phyloP scores from a whole-genome alignment of 2,329 filamentous ascomycete genomes.

The Gliomastix tumulicola region DNA sequence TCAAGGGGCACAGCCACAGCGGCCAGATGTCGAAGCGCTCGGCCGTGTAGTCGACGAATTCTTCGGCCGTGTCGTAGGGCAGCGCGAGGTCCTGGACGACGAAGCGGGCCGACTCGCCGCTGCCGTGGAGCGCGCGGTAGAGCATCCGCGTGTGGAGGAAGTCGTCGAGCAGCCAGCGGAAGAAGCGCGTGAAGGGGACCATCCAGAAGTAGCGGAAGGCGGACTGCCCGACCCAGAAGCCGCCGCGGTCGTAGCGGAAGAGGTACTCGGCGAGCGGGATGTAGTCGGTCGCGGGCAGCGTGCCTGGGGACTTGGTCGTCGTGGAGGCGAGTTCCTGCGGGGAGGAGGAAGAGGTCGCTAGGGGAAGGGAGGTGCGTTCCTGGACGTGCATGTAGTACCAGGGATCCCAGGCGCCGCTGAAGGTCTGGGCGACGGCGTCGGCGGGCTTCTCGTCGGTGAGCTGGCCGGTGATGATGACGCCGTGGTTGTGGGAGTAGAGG shows the following conservation, averaged over 20 bases:
- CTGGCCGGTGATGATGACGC: conserved; percentile 59
- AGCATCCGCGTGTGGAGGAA: conserved; percentile 69
- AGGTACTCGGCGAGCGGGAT: conserved; percentile 67
- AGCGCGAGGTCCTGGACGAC: conserved; percentile 62
- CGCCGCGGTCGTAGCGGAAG: conserved; percentile 69
- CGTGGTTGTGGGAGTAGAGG: conserved; percentile 52
- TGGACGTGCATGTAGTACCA: conserved; percentile 73
- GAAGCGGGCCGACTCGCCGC: conserved; percentile 56
- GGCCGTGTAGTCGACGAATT: conserved; percentile 49
- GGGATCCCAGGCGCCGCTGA: conserved; percentile 54
- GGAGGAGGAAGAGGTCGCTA: conserved; percentile 4
- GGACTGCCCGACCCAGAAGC: conserved; percentile 64
- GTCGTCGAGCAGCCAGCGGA: conserved; percentile 63
- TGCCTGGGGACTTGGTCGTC: no score
- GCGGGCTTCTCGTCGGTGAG: conserved; percentile 46
- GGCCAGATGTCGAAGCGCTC: conserved; percentile 48
- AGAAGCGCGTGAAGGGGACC: conserved; percentile 58
- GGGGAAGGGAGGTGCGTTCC: conserved; percentile 21
- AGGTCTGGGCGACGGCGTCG: conserved; percentile 39
- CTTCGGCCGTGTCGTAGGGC: conserved; percentile 42
- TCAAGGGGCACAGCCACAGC: conserved; percentile 52
- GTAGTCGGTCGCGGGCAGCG: conserved; percentile 40
- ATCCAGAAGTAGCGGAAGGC: conserved; percentile 61
- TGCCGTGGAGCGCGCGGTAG: conserved; percentile 64
- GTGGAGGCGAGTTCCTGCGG: no score